These are phyloP conservation scores for Lactifluus rugatus DNA, from an alignment of 768 basidiomycete genomes.

Conservation along the genomic window DNA sequence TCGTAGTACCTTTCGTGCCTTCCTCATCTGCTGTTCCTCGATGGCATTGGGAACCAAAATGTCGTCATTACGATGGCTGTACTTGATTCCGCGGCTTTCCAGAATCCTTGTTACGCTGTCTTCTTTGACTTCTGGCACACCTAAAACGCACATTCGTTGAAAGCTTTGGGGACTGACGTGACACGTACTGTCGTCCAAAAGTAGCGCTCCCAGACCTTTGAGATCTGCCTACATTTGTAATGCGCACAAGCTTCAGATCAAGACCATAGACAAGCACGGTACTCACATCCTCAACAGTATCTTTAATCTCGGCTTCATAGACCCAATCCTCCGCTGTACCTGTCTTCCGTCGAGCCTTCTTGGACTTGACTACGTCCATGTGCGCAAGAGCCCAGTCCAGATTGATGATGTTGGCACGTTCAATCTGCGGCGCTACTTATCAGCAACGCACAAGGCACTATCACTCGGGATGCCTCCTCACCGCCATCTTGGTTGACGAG, in stretches of 20 bases:
- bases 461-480: constrained; percentile 30
- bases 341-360: constrained; percentile 26
- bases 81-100: constrained; percentile 51
- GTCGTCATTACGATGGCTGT: constrained; percentile 68
- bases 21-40: constrained; percentile 52
- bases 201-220: constrained; percentile 49
- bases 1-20: constrained; percentile 38
- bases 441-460: background rate
- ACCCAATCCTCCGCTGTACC: constrained; percentile 30
- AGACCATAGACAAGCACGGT: too few species aligned
- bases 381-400: constrained; percentile 75
- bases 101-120: constrained; percentile 47
- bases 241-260: background rate
- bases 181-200: constrained; percentile 26
- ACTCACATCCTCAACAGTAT: constrained; percentile 29
- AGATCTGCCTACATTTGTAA: constrained; percentile 31
- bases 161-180: background rate
- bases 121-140: constrained; percentile 33
- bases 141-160: background rate
- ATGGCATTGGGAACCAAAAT: constrained; percentile 58
- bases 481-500: constrained; percentile 64
- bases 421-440: constrained; percentile 44
- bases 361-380: constrained; percentile 34
- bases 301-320: constrained; percentile 37
- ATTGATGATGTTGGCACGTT: constrained; percentile 61